Evolutionary conservation across 2,329 filamentous ascomycete genomes (phyloP), one percentile per base, ranked within the genome.

Genomic region (Botrytis galanthina): DNA sequence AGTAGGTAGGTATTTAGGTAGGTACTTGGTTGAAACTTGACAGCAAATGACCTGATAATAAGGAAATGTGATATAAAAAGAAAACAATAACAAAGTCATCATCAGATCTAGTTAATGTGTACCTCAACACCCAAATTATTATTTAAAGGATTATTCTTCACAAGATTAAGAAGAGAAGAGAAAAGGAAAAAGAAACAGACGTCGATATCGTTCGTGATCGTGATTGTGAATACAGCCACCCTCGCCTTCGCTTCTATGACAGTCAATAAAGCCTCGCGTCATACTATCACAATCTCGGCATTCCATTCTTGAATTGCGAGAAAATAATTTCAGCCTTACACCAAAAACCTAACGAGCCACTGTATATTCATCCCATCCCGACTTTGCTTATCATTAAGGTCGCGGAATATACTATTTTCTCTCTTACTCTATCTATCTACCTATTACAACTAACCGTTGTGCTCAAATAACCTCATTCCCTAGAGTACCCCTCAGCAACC

Each of bases 261-360:
- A 48, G 18, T 48, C 26, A 35, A 39, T 72, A 60, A 51, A 73
- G 73, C 72, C 72, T 71, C 69, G 74, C 73, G 46, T 75, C 73
- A 71, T 74, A 68, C 35, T 54, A 39, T 68, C 46, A 26, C 64
- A 39, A 16, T 68, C 46, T 67, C 64, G 46, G 46, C 64, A 39
- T 67, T 54, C 46, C 64, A 67, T 67, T 54, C 64, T 54, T 72
- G 48, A 57, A 68, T 57, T 42, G 39, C 35, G 66, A 68, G 48
- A 57, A 57, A 57, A 68, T 54, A 68, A 68, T 42, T 57, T 69
- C 66, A 69, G 66, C 66, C 66, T 69, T 69, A 48, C 54, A 32
- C 48, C 26, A 42, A 42, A 57, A 32, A 29, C 46, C 22, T 64
- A 32, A 22, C 10, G 32, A 46, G 48, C 18, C 35, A 26, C 42